Evolutionary conservation across 2,329 filamentous ascomycete genomes (phyloP).

Genomic region (Phaeomoniella chlamydospora): DNA sequence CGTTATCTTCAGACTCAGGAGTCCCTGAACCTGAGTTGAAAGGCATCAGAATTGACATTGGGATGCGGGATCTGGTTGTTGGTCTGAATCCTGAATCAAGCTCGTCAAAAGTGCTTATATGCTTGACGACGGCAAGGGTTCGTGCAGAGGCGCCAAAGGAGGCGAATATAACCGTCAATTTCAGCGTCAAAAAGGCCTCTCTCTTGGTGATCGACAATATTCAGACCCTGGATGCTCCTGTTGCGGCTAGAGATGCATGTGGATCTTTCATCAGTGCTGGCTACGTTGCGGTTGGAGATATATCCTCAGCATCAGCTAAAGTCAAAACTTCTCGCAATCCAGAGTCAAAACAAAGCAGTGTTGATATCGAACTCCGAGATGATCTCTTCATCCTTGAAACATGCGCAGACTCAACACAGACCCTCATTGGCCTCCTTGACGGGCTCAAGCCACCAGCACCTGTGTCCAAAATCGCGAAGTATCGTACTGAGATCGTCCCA

Average conservation of each 20-base stretch:
- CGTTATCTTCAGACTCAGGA: conserved; percentile 7
- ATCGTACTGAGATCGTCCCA: conserved; percentile 72
- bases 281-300: conserved; percentile 74
- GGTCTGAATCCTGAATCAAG: conserved; percentile 70
- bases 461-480: conserved; percentile 70
- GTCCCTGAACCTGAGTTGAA: conserved; percentile 24
- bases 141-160: conserved; percentile 52
- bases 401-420: conserved; percentile 94
- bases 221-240: conserved; percentile 35
- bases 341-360: conserved; percentile 44
- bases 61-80: conserved; percentile 65
- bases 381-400: conserved; percentile 84
- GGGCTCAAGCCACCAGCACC: conserved; percentile 72
- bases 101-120: conserved; percentile 61
- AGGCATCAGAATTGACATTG: conserved; percentile 39
- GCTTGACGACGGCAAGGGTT: conserved; percentile 64
- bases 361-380: conserved; percentile 72
- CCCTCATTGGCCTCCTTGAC: conserved; percentile 63
- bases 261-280: conserved; percentile 42
- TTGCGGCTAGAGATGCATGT: conserved; percentile 18
- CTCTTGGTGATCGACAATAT: conserved; percentile 64
- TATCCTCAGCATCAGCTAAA: conserved; percentile 62
- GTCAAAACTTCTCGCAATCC: conserved; percentile 45
- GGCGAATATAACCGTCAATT: conserved; percentile 45
- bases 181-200: conserved; percentile 66